These are phyloP conservation scores for Margaritispora aquatica DNA, from an alignment of 495 filamentous ascomycete species.

Conservation along the genomic window DNA sequence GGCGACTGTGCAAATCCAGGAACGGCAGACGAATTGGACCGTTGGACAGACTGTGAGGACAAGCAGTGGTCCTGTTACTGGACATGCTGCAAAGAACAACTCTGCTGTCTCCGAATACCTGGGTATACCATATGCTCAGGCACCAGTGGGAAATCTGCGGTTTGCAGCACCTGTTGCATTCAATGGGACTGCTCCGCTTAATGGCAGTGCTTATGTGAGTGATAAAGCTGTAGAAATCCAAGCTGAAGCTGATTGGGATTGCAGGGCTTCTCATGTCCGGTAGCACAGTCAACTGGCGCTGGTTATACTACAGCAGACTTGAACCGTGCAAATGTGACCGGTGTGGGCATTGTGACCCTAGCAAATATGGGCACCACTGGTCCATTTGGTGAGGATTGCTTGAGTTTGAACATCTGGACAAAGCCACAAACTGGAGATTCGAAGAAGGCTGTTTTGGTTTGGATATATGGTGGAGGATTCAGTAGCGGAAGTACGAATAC, in stretches of 20 bases:
- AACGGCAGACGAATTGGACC: slow-evolving; percentile 19
- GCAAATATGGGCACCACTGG: neutral
- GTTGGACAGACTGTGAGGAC: slow-evolving; percentile 23
- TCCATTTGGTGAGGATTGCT: slow-evolving; percentile 43
- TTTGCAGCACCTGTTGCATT: slow-evolving; percentile 35
- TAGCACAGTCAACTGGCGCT: neutral
- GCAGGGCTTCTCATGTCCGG: slow-evolving; percentile 15
- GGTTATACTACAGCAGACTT: neutral
- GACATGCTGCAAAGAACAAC: slow-evolving; percentile 35
- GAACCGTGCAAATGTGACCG: slow-evolving; percentile 11
- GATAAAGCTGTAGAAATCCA: neutral
- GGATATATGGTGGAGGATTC: slow-evolving; percentile 33
- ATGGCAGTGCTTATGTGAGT: slow-evolving; percentile 27
- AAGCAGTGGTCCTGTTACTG: slow-evolving; percentile 36
- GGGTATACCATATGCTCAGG: slow-evolving; percentile 41
- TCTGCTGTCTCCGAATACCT: slow-evolving; percentile 42
- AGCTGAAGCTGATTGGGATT: neutral
- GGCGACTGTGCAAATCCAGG: neutral
- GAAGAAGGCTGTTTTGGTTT: slow-evolving; percentile 35
- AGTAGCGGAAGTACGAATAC: slow-evolving; percentile 27
- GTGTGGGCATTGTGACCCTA: neutral
- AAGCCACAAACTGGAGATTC: slow-evolving; percentile 26
- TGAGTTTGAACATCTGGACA: slow-evolving; percentile 44
- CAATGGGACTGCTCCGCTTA: slow-evolving; percentile 12
- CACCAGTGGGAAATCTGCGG: slow-evolving; percentile 40